phyloP scores from a whole-genome alignment of 306 rosid species.

The Ormosia semicastrata region DNA sequence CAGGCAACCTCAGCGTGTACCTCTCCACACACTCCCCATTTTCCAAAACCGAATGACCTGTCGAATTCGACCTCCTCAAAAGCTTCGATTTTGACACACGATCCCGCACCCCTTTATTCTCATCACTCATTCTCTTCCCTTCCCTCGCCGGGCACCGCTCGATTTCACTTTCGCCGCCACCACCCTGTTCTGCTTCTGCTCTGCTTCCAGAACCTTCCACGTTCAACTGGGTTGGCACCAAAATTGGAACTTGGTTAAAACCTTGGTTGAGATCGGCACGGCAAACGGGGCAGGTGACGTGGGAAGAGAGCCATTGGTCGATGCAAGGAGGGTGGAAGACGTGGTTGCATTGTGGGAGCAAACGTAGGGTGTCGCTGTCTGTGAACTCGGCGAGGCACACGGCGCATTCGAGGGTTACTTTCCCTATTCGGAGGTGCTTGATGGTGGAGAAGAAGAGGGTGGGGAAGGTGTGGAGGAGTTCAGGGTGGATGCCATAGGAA shows the following conservation, averaged over 20 bases:
- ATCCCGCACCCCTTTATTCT: neutral
- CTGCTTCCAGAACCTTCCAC: neutral
- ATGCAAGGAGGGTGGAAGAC: constrained; percentile 60
- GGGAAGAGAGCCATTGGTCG: constrained; percentile 55
- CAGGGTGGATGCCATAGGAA: constrained; percentile 29
- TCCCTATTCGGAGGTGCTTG: constrained; percentile 42
- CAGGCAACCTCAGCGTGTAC: constrained; percentile 41
- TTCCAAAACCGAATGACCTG: constrained; percentile 53
- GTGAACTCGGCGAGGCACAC: constrained; percentile 62
- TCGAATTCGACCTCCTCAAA: constrained; percentile 46
- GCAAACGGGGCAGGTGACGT: constrained; percentile 62
- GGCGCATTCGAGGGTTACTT: constrained; percentile 49
- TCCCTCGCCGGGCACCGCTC: neutral
- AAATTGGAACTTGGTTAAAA: neutral
- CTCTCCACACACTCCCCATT: constrained; percentile 35
- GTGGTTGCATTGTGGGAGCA: constrained; percentile 61
- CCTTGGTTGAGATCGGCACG: constrained; percentile 32
- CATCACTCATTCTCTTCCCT: neutral
- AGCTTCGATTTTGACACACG: neutral
- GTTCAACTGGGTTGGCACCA: neutral
- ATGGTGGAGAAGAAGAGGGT: constrained; percentile 47
- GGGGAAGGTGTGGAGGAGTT: constrained; percentile 49
- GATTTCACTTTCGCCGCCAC: neutral
- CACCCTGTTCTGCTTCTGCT: neutral
- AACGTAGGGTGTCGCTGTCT: constrained; percentile 43